Conservation (phyloP, 495 filamentous ascomycete species). For the Talaromyces adpressus region DNA sequence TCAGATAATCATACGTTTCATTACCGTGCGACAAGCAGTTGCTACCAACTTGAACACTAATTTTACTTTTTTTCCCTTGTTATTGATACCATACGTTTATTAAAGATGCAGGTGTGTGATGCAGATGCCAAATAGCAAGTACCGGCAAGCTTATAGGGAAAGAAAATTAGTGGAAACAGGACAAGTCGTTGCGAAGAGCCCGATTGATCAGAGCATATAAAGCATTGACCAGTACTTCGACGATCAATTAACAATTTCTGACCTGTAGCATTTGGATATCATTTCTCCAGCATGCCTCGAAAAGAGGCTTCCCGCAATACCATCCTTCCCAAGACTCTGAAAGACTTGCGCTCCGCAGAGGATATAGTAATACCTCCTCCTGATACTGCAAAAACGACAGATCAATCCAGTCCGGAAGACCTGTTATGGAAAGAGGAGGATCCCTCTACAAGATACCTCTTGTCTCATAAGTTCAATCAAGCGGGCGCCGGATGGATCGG, state of each 20-base stretch:
- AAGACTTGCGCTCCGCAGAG: not conserved
- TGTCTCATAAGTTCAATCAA: constrained; percentile 9
- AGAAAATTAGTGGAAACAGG: too few relatives aligned
- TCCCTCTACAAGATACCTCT: not conserved
- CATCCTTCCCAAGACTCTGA: not conserved
- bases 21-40: not conserved
- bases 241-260: not conserved
- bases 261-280: not conserved
- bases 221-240: not conserved
- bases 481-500: constrained; percentile 9
- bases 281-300: not conserved
- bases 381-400: not conserved
- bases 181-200: not conserved
- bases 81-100: not conserved
- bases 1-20: not conserved
- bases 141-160: not conserved
- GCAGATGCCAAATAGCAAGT: not conserved
- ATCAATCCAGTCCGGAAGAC: not conserved
- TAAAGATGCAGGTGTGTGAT: not conserved
- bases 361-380: not conserved
- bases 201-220: not conserved
- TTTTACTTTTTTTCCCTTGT: not conserved
- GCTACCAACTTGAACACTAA: not conserved
- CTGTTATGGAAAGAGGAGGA: not conserved
- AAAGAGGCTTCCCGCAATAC: not conserved